These are phyloP conservation scores for Agaricus bisporus DNA, from an alignment of 768 basidiomycete genomes.

Conservation along the genomic window DNA sequence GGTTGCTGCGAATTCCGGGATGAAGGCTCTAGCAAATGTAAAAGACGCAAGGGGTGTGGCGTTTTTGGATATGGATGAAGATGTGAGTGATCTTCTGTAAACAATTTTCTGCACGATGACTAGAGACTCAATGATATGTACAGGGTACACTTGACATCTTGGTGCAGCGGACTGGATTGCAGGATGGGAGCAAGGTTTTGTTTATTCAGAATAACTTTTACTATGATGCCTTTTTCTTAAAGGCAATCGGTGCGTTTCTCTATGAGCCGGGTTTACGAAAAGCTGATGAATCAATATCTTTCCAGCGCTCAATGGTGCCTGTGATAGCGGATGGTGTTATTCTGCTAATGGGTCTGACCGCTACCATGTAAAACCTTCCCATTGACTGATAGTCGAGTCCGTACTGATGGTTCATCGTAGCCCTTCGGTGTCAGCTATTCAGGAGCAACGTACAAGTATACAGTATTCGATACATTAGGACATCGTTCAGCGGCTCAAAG, in stretches of 20 bases:
- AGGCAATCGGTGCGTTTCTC: conserved; percentile 72
- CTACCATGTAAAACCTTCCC: conserved; percentile 61
- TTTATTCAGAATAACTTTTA: conserved; percentile 98
- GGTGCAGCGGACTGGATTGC: conserved; percentile 74
- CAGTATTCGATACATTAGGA: conserved; percentile 88
- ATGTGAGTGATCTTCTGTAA: conserved; percentile 58
- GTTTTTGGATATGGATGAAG: conserved; percentile 93
- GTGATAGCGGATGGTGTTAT: conserved; percentile 75
- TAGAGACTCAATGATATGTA: neutral
- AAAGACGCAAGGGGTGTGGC: conserved; percentile 74
- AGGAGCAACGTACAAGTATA: conserved; percentile 95
- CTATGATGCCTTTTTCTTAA: conserved; percentile 97
- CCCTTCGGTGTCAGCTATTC: conserved; percentile 93
- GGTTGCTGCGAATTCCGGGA: conserved; percentile 39
- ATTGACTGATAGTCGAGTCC: neutral
- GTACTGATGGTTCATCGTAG: conserved; percentile 30
- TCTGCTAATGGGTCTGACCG: conserved; percentile 47
- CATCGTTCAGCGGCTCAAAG: conserved; percentile 87
- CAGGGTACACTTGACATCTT: conserved; percentile 90
- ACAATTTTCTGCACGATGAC: neutral
- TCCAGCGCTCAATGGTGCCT: conserved; percentile 89
- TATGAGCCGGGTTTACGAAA: neutral
- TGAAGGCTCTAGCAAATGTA: conserved; percentile 54
- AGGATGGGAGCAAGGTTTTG: conserved; percentile 52
- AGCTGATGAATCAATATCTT: neutral